These are phyloP conservation scores for Tylopilus rubrobrunneus DNA, from an alignment of 768 basidiomycete species.

Conservation along the genomic window DNA sequence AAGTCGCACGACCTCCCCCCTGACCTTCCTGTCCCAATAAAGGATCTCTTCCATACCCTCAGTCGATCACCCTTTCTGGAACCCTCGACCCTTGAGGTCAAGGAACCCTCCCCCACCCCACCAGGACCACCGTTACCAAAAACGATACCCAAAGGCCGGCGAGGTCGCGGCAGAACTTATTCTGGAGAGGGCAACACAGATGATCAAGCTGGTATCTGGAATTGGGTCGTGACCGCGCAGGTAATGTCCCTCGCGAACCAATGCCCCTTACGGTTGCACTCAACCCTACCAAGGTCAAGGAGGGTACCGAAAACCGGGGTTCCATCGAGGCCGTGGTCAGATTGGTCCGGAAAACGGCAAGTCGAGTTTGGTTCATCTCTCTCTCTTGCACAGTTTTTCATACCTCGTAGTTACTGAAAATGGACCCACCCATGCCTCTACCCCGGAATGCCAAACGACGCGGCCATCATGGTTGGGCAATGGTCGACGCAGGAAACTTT, in stretches of 20 bases:
- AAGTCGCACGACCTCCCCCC: slow-evolving; percentile 38
- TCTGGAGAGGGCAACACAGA: slow-evolving; percentile 57
- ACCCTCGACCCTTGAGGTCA: slow-evolving; percentile 49
- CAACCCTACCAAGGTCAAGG: slow-evolving; percentile 57
- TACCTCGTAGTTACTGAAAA: slow-evolving; percentile 48
- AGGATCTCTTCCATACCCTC: slow-evolving; percentile 54
- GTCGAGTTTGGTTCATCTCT: slow-evolving; percentile 25
- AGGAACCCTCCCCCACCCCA: slow-evolving; percentile 45
- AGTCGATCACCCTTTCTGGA: slow-evolving; percentile 67
- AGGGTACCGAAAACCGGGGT: slow-evolving; percentile 77
- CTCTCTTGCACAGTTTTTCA: slow-evolving; percentile 1
- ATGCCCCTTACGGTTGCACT: background rate
- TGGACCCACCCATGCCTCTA: slow-evolving; percentile 55
- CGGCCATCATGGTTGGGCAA: slow-evolving; percentile 72
- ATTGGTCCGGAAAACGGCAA: slow-evolving; percentile 63
- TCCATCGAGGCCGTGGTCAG: slow-evolving; percentile 73
- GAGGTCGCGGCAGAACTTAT: slow-evolving; percentile 65
- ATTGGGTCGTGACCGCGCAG: slow-evolving; percentile 73
- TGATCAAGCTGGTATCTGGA: slow-evolving; percentile 61
- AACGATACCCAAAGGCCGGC: slow-evolving; percentile 53
- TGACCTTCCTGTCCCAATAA: slow-evolving; percentile 49
- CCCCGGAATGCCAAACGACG: slow-evolving; percentile 61
- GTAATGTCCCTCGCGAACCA: slow-evolving; percentile 32
- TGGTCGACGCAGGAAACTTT: slow-evolving; percentile 79
- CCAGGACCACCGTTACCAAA: slow-evolving; percentile 60